Evolutionary conservation across 768 basidiomycete species (phyloP).

Genomic region (Filobasidium floriforme): DNA sequence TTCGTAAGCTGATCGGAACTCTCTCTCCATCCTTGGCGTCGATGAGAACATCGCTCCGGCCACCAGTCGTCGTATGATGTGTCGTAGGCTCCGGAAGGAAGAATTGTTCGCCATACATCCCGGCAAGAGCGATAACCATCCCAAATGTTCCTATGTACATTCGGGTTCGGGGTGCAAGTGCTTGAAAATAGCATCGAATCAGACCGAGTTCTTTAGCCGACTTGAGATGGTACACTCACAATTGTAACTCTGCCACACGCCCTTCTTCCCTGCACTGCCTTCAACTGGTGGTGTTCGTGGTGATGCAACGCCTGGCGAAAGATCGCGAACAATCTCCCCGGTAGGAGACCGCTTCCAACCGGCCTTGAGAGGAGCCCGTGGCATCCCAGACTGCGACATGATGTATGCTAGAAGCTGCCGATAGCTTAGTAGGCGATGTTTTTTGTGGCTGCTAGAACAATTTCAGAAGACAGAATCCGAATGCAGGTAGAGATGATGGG

Average conservation of each 20-base stretch:
- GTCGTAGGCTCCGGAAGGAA: conserved; percentile 1
- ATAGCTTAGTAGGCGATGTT: no score
- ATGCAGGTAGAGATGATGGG: no score
- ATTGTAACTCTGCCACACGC: background rate
- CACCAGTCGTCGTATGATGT: background rate
- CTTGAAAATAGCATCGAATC: background rate
- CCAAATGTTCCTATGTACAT: background rate
- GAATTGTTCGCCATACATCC: background rate
- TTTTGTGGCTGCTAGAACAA: no score
- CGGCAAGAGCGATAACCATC: background rate
- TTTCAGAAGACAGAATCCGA: no score
- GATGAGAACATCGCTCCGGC: conserved; percentile 5
- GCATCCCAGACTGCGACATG: background rate
- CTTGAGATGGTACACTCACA: background rate
- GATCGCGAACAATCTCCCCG: background rate
- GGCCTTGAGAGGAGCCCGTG: background rate
- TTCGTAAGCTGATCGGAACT: conserved; percentile 11
- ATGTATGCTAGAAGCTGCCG: background rate
- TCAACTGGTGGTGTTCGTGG: background rate
- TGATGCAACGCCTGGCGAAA: background rate
- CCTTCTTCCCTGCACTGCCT: conserved; percentile 5
- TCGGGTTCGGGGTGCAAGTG: background rate
- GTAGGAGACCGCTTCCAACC: background rate
- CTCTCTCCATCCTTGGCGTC: conserved; percentile 21
- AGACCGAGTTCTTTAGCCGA: background rate